phyloP scores from a whole-genome alignment of 2,329 filamentous ascomycete species.

The Trichoderma sp. region DNA sequence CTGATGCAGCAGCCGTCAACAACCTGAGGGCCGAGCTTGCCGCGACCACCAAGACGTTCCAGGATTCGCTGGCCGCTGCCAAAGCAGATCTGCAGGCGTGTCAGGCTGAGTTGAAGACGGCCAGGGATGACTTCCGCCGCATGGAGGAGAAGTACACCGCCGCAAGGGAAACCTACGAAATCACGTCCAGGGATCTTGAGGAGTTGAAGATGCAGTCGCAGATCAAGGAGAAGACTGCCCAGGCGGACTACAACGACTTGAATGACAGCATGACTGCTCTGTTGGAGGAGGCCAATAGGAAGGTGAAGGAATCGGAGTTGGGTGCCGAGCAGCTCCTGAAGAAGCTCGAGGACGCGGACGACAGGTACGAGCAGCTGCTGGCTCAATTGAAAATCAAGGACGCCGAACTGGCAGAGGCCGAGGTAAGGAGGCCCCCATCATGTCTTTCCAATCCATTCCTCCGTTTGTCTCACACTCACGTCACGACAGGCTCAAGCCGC shows the following conservation, averaged over 20 bases:
- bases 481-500: slow-evolving; percentile 46
- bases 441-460: background rate
- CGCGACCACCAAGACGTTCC: slow-evolving; percentile 50
- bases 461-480: slow-evolving; percentile 2
- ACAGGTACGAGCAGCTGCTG: slow-evolving; percentile 53
- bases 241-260: slow-evolving; percentile 64
- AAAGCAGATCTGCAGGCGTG: slow-evolving; percentile 42
- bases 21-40: slow-evolving; percentile 55
- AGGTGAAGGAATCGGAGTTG: slow-evolving; percentile 55
- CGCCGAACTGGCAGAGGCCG: slow-evolving; percentile 63
- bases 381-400: slow-evolving; percentile 65
- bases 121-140: slow-evolving; percentile 40
- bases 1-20: slow-evolving; percentile 59
- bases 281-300: slow-evolving; percentile 60
- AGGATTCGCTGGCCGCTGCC: slow-evolving; percentile 45
- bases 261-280: slow-evolving; percentile 63
- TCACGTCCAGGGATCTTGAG: slow-evolving; percentile 57
- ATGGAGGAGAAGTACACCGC: slow-evolving; percentile 41
- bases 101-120: slow-evolving; percentile 43
- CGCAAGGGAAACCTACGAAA: slow-evolving; percentile 49
- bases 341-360: slow-evolving; percentile 52
- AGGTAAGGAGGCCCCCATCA: slow-evolving; percentile 45
- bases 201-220: slow-evolving; percentile 55
- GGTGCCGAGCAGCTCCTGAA: slow-evolving; percentile 51
- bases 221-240: slow-evolving; percentile 56